phyloP scores from a whole-genome alignment of 805 yeast genomes.

The Grigorovia transvaalensis region DNA sequence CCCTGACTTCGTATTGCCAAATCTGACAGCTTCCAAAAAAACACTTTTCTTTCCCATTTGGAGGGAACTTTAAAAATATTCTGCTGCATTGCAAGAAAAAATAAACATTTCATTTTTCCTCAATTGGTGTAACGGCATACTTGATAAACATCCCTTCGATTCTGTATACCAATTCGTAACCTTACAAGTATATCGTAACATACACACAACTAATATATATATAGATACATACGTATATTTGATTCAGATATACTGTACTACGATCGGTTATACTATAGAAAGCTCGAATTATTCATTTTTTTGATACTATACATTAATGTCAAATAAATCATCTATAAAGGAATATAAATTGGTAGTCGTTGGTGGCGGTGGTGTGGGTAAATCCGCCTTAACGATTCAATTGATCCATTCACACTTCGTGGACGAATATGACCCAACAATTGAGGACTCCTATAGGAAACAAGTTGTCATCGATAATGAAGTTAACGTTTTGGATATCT shows the following conservation, averaged over 20 bases:
- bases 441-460: slow-evolving; percentile 85
- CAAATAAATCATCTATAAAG: slow-evolving; percentile 34
- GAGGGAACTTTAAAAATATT: too few relatives aligned
- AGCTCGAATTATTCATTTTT: neutral
- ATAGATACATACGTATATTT: too few relatives aligned
- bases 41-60: neutral
- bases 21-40: too few relatives aligned
- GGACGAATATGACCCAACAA: slow-evolving; percentile 97
- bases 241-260: too few relatives aligned
- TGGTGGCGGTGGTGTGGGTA: slow-evolving; percentile 99
- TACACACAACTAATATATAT: neutral
- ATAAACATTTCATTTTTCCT: neutral
- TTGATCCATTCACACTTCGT: slow-evolving; percentile 90
- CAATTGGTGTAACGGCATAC: too few relatives aligned
- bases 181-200: too few relatives aligned
- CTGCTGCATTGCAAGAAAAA: neutral
- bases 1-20: too few relatives aligned
- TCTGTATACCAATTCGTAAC: too few relatives aligned
- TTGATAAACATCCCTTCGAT: too few relatives aligned
- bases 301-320: slow-evolving; percentile 6
- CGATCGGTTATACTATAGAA: too few relatives aligned
- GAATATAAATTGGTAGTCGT: slow-evolving; percentile 92
- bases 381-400: slow-evolving; percentile 91
- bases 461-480: slow-evolving; percentile 76
- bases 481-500: slow-evolving; percentile 69